Evolutionary conservation across 1,139 yeast species (phyloP).

Genomic region (Lodderomyces orthopsilosis): DNA sequence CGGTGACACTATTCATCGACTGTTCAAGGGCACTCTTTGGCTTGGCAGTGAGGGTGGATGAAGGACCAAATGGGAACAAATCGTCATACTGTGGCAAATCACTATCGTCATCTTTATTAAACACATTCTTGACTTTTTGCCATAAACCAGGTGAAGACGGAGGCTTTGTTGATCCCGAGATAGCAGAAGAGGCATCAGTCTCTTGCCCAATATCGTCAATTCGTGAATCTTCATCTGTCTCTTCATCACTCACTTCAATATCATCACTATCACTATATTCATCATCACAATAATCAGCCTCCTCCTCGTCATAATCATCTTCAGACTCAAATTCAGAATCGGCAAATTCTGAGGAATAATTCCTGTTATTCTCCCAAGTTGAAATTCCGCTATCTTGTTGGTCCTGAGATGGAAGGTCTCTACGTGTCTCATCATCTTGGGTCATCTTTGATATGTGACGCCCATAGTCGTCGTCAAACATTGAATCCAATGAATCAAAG

Average conservation of each 20-base stretch:
- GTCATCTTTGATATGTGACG: conserved; percentile 46
- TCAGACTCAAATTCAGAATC: conserved; percentile 42
- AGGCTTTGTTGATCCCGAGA: not conserved
- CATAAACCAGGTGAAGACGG: conserved; percentile 39
- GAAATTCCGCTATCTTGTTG: not conserved
- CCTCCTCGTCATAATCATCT: conserved; percentile 25
- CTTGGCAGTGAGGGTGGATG: conserved; percentile 24
- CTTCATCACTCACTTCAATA: conserved; percentile 1
- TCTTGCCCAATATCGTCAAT: not conserved
- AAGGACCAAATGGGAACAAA: conserved; percentile 65
- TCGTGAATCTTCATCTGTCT: not conserved
- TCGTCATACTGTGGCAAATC: conserved; percentile 78
- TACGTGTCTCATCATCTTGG: conserved; percentile 14
- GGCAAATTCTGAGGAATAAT: conserved; percentile 40
- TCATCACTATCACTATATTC: conserved; percentile 11
- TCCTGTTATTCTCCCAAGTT: conserved; percentile 15
- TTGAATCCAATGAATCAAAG: conserved; percentile 40
- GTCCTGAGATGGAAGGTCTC: conserved; percentile 3
- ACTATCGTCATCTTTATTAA: conserved; percentile 33
- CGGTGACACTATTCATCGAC: conserved; percentile 23
- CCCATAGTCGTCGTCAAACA: conserved; percentile 40
- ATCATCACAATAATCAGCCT: conserved; percentile 26
- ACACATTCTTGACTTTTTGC: conserved; percentile 62
- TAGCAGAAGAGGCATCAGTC: not conserved
- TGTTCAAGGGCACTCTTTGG: conserved; percentile 39